Evolutionary conservation across 306 rosid species (phyloP).

Genomic region (Parietaria judaica): DNA sequence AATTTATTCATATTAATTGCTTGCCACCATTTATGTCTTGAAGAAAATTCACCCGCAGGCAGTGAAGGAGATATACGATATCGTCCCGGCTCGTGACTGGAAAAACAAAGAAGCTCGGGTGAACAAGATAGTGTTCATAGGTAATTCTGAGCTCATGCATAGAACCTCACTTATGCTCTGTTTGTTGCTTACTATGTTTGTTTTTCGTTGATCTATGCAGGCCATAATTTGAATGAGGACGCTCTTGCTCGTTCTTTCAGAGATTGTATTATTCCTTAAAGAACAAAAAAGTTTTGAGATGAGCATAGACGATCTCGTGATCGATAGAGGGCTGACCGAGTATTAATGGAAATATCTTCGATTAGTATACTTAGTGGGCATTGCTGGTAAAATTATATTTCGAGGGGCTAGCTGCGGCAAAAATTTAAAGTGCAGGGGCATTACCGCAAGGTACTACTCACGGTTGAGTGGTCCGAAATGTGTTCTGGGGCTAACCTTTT

Average conservation of each 20-base stretch:
- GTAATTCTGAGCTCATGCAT: constrained; percentile 25
- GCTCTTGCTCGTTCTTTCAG: constrained; percentile 34
- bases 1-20: background rate
- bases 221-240: constrained; percentile 35
- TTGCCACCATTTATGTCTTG: background rate
- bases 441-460: too few species aligned
- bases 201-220: constrained; percentile 21
- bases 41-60: constrained; percentile 40
- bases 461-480: too few species aligned
- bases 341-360: too few species aligned
- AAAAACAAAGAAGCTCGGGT: constrained; percentile 46
- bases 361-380: too few species aligned
- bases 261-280: constrained; percentile 16
- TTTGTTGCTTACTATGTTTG: background rate
- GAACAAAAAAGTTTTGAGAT: too few species aligned
- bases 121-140: constrained; percentile 86
- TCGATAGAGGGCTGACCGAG: too few species aligned
- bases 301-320: too few species aligned
- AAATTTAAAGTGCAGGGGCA: too few species aligned
- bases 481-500: too few species aligned
- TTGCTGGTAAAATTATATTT: too few species aligned
- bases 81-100: constrained; percentile 85
- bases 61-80: constrained; percentile 81
- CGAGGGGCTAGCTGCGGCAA: too few species aligned
- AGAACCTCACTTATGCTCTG: background rate